Evolutionary conservation across 225 moss, liverwort and hornwort species (phyloP).

Genomic region (Antitrichia curtipendula): DNA sequence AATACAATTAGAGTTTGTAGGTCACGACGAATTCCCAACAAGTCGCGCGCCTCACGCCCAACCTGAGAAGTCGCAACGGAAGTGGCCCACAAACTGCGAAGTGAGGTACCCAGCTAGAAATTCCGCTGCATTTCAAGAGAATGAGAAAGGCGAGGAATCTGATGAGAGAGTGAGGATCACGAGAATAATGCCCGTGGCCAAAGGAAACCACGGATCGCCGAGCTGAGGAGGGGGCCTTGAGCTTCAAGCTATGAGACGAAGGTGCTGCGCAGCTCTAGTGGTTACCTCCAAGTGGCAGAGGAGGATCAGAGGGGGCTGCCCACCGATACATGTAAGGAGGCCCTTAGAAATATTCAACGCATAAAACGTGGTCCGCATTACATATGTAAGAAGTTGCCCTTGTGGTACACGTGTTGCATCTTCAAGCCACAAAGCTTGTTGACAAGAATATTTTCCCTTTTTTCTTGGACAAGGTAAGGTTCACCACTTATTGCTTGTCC

Average conservation of each 20-base stretch:
- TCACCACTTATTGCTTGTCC: too few relatives aligned
- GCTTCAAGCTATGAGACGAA: background rate
- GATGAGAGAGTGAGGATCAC: background rate
- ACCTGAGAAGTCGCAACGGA: too few relatives aligned
- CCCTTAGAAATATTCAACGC: too few relatives aligned
- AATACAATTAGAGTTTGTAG: background rate
- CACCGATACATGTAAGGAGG: too few relatives aligned
- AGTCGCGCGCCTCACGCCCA: background rate
- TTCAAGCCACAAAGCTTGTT: too few relatives aligned
- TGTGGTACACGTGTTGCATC: too few relatives aligned
- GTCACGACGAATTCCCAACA: background rate
- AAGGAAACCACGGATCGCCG: too few relatives aligned
- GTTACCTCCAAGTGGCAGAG: background rate
- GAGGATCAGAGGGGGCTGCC: background rate
- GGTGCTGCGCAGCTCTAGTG: background rate
- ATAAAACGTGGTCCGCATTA: too few relatives aligned
- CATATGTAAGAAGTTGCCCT: too few relatives aligned
- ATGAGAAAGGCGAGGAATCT: background rate
- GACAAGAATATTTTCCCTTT: too few relatives aligned
- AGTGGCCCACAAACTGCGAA: background rate
- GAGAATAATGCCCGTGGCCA: background rate
- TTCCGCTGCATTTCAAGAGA: background rate
- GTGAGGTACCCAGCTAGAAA: background rate
- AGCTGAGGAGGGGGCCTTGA: background rate
- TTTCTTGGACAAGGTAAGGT: too few relatives aligned